Evolutionary conservation across 164 flowering plant genomes (phyloP).

Genomic region (Sedum album): DNA sequence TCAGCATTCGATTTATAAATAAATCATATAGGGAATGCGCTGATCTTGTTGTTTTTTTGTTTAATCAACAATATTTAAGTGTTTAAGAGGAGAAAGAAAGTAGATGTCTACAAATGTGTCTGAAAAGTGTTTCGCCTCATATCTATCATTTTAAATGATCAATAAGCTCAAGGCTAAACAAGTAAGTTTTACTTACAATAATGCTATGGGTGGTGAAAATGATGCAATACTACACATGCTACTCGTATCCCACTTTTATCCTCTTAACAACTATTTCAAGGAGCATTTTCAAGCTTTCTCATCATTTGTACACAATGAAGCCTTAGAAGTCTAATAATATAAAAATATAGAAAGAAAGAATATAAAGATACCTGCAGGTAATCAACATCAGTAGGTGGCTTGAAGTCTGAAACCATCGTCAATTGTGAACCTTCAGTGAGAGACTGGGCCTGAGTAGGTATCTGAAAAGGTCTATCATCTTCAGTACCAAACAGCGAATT

Average conservation of each 20-base stretch:
- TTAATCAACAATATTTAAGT: neutral
- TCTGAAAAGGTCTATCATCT: slow-evolving; percentile 40
- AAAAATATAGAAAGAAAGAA: neutral
- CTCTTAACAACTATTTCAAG: neutral
- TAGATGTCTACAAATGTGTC: neutral
- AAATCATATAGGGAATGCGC: neutral
- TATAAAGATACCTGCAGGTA: slow-evolving; percentile 62
- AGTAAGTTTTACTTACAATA: too few relatives aligned
- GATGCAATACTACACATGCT: too few relatives aligned
- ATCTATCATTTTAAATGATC: neutral
- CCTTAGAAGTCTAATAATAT: too few relatives aligned
- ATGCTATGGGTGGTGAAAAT: too few relatives aligned
- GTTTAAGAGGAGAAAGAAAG: neutral
- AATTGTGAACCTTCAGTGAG: slow-evolving; percentile 70
- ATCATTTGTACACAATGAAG: too few relatives aligned
- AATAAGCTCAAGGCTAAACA: neutral
- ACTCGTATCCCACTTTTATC: too few relatives aligned
- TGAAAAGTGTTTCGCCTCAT: neutral
- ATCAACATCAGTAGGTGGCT: slow-evolving; percentile 72
- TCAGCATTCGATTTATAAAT: neutral
- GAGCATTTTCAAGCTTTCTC: neutral
- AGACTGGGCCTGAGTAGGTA: slow-evolving; percentile 82
- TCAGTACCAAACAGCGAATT: slow-evolving; percentile 52
- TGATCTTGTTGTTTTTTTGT: neutral
- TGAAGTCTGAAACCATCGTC: slow-evolving; percentile 53